Evolutionary conservation across 2,329 filamentous ascomycete genomes (phyloP).

Genomic region (Sporothrix inflata): DNA sequence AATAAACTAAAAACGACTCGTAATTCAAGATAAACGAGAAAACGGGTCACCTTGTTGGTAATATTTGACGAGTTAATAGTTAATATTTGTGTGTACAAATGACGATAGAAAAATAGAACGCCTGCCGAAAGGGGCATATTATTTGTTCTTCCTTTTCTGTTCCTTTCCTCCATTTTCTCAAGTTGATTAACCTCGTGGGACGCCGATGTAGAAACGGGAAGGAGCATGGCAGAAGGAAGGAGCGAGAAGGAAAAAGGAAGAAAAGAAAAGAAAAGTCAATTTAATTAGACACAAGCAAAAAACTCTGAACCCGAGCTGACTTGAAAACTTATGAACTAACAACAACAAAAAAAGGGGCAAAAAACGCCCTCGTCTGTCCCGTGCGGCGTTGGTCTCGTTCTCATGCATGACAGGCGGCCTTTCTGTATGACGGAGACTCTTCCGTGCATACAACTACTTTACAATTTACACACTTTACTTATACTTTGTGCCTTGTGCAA

Average conservation of each 20-base stretch:
- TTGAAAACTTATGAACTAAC: not conserved
- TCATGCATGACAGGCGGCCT: not conserved
- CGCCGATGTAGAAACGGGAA: slow-evolving; percentile 9
- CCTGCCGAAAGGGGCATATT: slow-evolving; percentile 11
- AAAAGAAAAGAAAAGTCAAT: not conserved
- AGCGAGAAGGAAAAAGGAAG: not conserved
- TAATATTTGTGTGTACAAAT: not conserved
- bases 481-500: not conserved
- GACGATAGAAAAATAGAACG: not conserved
- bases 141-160: not conserved
- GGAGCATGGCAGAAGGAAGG: not conserved
- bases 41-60: not conserved
- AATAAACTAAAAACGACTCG: not conserved
- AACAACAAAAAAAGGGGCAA: not conserved
- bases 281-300: not conserved
- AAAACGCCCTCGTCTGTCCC: not conserved
- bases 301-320: not conserved
- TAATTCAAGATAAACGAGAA: slow-evolving; percentile 2
- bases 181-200: slow-evolving; percentile 21
- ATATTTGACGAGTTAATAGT: not conserved
- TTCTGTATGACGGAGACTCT: slow-evolving; percentile 7
- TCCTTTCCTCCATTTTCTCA: not conserved
- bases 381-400: not conserved
- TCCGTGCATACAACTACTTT: not conserved
- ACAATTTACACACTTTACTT: not conserved